Evolutionary conservation across 192 early-diverging fungal genomes (phyloP).

Genomic region (Powellomyces hirtus): DNA sequence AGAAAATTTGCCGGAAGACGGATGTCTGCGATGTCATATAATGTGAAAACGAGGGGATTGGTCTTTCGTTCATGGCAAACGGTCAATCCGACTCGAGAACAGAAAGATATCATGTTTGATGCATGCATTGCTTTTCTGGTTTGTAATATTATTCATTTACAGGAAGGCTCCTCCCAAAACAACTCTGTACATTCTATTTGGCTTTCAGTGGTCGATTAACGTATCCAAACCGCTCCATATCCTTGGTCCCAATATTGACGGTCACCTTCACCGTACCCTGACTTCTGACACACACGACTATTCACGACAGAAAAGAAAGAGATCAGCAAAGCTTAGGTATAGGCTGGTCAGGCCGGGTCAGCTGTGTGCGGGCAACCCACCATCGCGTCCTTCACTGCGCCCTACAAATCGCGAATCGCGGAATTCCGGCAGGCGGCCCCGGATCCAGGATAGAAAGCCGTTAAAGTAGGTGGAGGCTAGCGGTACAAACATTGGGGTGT

Average conservation of each 20-base stretch:
- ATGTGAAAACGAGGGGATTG: too few relatives aligned
- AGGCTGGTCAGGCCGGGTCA: too few relatives aligned
- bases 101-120: too few relatives aligned
- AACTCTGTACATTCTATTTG: not conserved
- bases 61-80: too few relatives aligned
- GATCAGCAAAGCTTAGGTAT: too few relatives aligned
- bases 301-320: not conserved
- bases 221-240: conserved; percentile 51
- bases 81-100: too few relatives aligned
- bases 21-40: too few relatives aligned
- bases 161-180: too few relatives aligned
- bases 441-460: conserved; percentile 46
- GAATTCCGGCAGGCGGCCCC: conserved; percentile 56
- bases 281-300: conserved; percentile 53
- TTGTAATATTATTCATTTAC: too few relatives aligned
- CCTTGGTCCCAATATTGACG: conserved; percentile 48
- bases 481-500: conserved; percentile 52
- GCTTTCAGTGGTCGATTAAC: not conserved
- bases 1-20: too few relatives aligned
- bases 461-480: conserved; percentile 55
- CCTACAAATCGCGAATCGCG: conserved; percentile 55
- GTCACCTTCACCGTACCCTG: conserved; percentile 54
- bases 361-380: too few relatives aligned
- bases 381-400: conserved; percentile 53
- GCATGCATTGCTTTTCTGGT: too few relatives aligned